Base-by-base conservation (phyloP, 768 basidiomycete species). In the Mycena vitilis region DNA sequence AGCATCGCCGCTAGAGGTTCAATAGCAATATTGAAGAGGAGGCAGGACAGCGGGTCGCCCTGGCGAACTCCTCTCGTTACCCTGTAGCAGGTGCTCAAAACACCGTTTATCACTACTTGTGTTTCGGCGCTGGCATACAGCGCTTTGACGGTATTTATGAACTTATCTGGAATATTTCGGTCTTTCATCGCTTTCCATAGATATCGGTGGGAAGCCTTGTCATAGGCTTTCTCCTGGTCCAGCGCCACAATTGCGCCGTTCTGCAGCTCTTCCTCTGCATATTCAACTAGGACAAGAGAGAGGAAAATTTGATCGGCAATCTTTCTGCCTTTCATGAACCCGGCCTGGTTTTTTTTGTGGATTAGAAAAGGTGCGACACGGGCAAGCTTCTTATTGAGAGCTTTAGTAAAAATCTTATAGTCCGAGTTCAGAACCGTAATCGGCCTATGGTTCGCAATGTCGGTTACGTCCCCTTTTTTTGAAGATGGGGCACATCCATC, bases 11-110 rank as follows among this genome's bases (percentile, higher is more conserved):
- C 79, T 0, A 85, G 76, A 0, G 82, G 78, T 68, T 45, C 44
- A 20, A 45, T 45, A 7, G 13, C 44, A 16, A 45, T 45, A 16
- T 45, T 45, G 44, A 45, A 84, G 0, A 83, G 75, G 0, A 82
- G 74, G 66, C 82, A 82, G 1, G 78, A 82, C 0, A 84, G 71
- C 0, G 80, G 81, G 69, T 82, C 80, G 0, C 80, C 81, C 68
- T 81, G 81, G 2, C 76, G 23, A 5, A 69, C 71, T 18, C 73
- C 72, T 20, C 73, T n/a, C 2, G 52, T 64, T 13, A 74, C 62
- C 38, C 48, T 16, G 36, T 61, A 71, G 8, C 64, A 45, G 38
- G 37, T 48, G 64, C 74, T 75, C 38, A 72, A 4, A 2, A 54
- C 54, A 0, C 74, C 71, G 45, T 73, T 69, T 5, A 76, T 63